Conservation (phyloP, 2,329 filamentous ascomycete genomes). For the Aspergillus sp. region DNA sequence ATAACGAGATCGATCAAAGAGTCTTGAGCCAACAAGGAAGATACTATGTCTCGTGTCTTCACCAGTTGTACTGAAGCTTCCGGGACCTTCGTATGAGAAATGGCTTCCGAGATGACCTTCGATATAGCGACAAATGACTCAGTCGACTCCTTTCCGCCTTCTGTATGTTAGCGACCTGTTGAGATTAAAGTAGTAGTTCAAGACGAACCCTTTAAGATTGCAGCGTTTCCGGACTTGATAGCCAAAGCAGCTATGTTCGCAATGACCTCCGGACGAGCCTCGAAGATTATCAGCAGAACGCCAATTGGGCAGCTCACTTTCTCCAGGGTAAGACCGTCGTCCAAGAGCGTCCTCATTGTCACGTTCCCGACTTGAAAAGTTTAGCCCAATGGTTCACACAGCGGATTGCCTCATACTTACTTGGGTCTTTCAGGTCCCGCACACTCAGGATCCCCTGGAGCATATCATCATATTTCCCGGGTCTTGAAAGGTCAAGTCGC, state of each 20-base stretch:
- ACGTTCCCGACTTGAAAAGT: slow-evolving; percentile 68
- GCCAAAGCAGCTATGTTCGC: slow-evolving; percentile 95
- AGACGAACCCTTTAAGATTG: slow-evolving; percentile 77
- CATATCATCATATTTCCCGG: slow-evolving; percentile 97
- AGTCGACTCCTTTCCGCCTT: slow-evolving; percentile 88
- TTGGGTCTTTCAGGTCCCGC: slow-evolving; percentile 75
- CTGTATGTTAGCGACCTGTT: slow-evolving; percentile 6
- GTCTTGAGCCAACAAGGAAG: slow-evolving; percentile 81
- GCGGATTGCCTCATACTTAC: slow-evolving; percentile 50
- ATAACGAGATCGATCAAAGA: slow-evolving; percentile 92
- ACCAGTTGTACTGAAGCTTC: slow-evolving; percentile 89
- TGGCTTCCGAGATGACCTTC: slow-evolving; percentile 73
- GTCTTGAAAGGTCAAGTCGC: slow-evolving; percentile 77
- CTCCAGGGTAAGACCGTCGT: slow-evolving; percentile 81
- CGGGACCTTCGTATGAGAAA: slow-evolving; percentile 71
- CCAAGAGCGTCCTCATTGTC: slow-evolving; percentile 77
- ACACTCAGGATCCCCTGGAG: slow-evolving; percentile 91
- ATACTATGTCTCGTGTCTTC: slow-evolving; percentile 85
- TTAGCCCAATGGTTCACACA: slow-evolving; percentile 10
- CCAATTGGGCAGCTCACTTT: slow-evolving; percentile 92
- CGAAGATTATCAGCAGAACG: slow-evolving; percentile 97
- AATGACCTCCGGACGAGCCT: slow-evolving; percentile 95
- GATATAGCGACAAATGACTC: slow-evolving; percentile 94
- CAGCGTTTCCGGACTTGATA: slow-evolving; percentile 95
- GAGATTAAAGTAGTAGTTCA: neutral